These are phyloP conservation scores for Paecilomyces variotii DNA, from an alignment of 2,329 filamentous ascomycete genomes.

Conservation along the genomic window DNA sequence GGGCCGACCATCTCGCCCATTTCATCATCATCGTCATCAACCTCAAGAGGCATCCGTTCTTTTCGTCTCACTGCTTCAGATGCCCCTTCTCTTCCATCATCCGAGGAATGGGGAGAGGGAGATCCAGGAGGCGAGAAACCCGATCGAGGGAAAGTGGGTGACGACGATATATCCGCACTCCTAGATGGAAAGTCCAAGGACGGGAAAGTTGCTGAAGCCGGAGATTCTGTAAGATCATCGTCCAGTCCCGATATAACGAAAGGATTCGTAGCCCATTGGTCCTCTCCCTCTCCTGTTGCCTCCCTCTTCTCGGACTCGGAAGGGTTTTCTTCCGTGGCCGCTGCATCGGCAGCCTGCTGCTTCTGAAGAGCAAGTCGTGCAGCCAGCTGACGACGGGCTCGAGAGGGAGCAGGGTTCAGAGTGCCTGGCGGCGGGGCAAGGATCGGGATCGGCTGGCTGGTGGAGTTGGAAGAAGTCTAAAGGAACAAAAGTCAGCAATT, in stretches of 20 bases:
- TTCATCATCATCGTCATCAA: conserved; percentile 49
- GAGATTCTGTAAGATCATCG: conserved; percentile 18
- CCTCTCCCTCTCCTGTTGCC: conserved; percentile 11
- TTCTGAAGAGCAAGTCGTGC: conserved; percentile 70
- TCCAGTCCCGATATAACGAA: conserved; percentile 31
- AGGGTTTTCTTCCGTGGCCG: conserved; percentile 17
- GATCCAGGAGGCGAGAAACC: conserved; percentile 32
- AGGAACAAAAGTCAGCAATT: conserved; percentile 11
- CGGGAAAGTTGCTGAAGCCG: conserved; percentile 21
- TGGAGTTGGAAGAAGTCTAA: conserved; percentile 12
- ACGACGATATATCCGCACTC: conserved; percentile 19
- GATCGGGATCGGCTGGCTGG: conserved; percentile 37
- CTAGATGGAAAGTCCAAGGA: conserved; percentile 22
- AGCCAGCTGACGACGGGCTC: conserved; percentile 84
- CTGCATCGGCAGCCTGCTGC: conserved; percentile 48
- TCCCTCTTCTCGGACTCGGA: conserved; percentile 14
- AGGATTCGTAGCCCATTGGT: conserved; percentile 27
- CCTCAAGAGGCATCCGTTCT: conserved; percentile 48
- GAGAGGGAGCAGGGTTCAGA: conserved; percentile 75
- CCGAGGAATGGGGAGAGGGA: conserved; percentile 34
- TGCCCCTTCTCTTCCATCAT: conserved; percentile 28
- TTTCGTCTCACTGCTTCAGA: conserved; percentile 31
- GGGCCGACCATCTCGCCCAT: conserved; percentile 43
- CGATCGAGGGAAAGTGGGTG: conserved; percentile 29
- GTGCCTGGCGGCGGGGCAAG: conserved; percentile 59